Evolutionary conservation across 495 filamentous ascomycete genomes (phyloP).

Genomic region (Xylaria acuta): DNA sequence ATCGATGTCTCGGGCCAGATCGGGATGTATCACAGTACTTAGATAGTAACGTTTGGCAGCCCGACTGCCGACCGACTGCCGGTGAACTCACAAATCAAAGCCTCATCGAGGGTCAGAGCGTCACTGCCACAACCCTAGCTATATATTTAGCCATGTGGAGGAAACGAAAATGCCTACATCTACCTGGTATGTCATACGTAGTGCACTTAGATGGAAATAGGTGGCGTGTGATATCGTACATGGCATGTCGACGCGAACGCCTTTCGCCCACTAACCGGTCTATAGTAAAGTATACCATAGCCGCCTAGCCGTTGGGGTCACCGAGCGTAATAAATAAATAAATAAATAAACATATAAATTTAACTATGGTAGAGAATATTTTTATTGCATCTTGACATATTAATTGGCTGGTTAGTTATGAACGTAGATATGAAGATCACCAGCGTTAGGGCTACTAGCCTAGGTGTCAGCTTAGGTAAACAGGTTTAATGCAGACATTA

Average conservation of each 20-base stretch:
- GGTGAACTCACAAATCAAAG: background rate
- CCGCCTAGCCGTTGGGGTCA: too few relatives aligned
- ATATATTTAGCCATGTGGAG: background rate
- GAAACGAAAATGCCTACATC: too few relatives aligned
- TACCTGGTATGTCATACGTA: background rate
- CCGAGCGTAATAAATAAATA: too few relatives aligned
- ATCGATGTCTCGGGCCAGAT: background rate
- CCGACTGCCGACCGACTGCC: conserved; percentile 22
- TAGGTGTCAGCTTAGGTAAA: too few relatives aligned
- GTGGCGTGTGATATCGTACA: background rate
- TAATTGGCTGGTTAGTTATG: too few relatives aligned
- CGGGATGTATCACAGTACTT: background rate
- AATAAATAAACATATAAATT: too few relatives aligned
- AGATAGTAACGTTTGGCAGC: background rate
- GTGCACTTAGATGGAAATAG: background rate
- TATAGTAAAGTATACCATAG: too few relatives aligned
- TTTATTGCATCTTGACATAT: background rate
- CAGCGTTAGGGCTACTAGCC: too few relatives aligned
- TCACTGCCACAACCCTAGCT: background rate
- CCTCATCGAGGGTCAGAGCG: background rate
- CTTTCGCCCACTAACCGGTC: background rate
- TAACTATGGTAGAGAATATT: background rate
- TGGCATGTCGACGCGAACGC: background rate
- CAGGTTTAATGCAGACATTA: too few relatives aligned
- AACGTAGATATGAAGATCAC: too few relatives aligned